phyloP scores from a whole-genome alignment of 768 basidiomycete species.

The Hemileccinum impolitum region DNA sequence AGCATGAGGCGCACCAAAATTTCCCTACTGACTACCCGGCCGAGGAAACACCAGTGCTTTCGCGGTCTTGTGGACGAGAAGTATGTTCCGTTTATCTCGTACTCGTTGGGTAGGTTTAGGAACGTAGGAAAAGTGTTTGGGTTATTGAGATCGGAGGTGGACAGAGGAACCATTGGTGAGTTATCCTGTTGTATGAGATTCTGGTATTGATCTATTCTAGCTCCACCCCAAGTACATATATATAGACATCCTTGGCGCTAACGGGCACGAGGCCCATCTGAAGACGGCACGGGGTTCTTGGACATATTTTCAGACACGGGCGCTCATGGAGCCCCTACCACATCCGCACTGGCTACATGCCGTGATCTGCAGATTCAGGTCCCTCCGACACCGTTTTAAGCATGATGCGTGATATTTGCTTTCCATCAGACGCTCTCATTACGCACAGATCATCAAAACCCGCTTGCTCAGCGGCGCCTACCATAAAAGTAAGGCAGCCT shows the following conservation, averaged over 20 bases:
- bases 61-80: constrained; percentile 24
- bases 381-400: neutral
- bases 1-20: constrained; percentile 27
- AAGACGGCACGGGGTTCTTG: neutral
- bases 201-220: neutral
- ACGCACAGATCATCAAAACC: neutral
- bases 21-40: constrained; percentile 22
- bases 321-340: constrained; percentile 1
- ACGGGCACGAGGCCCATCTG: neutral
- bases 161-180: constrained; percentile 17
- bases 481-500: neutral
- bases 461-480: neutral
- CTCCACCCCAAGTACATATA: constrained; percentile 16
- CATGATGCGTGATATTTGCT: neutral
- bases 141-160: constrained; percentile 28
- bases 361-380: constrained; percentile 5
- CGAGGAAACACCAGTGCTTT: constrained; percentile 32
- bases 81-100: constrained; percentile 14
- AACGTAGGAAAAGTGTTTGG: constrained; percentile 24
- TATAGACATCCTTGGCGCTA: constrained; percentile 3
- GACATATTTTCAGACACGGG: neutral
- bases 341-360: constrained; percentile 3
- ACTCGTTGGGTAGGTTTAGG: constrained; percentile 21
- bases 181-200: neutral
- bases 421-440: constrained; percentile 6